Percentiles rank a stretch among this genome's conserved stretches.
Evolutionary conservation across 306 rosid species (phyloP).

Genomic region (Corylus avellana): DNA sequence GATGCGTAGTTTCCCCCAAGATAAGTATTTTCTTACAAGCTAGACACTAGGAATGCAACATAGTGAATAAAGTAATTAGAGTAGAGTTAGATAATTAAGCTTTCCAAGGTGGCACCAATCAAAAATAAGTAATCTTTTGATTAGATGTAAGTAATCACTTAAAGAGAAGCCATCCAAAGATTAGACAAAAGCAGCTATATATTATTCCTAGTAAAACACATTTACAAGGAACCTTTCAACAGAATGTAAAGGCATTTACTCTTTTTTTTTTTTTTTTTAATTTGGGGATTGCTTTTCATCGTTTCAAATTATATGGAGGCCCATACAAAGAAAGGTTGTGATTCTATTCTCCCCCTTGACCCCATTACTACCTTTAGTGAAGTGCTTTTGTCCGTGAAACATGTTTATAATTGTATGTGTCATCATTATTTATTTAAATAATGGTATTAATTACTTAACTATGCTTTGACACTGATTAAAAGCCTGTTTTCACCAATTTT

Average conservation of each 20-base stretch:
- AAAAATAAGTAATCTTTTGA: neutral
- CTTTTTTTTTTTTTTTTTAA: slow-evolving; percentile 1
- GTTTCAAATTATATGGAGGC: slow-evolving; percentile 28
- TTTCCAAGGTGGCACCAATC: neutral
- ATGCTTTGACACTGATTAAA: neutral
- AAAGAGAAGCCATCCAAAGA: neutral
- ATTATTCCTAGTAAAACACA: slow-evolving; percentile 8
- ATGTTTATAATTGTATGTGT: neutral
- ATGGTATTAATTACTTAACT: neutral
- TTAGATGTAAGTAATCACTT: neutral
- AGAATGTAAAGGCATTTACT: slow-evolving; percentile 38
- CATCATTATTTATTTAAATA: neutral
- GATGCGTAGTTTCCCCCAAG: too few species aligned
- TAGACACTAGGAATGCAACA: too few species aligned
- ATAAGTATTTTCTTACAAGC: too few species aligned
- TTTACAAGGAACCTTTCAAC: slow-evolving; percentile 41
- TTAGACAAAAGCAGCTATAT: slow-evolving; percentile 3
- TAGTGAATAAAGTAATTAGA: neutral
- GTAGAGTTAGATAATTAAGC: neutral
- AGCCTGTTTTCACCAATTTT: too few species aligned
- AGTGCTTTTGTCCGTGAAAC: neutral
- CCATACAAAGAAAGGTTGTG: slow-evolving; percentile 28
- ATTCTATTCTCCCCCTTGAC: slow-evolving; percentile 36
- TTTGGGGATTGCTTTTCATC: slow-evolving; percentile 18
- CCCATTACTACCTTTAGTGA: slow-evolving; percentile 25